Conservation (phyloP, 2,329 filamentous ascomycete genomes). For the Botryotinia narcissicola region DNA sequence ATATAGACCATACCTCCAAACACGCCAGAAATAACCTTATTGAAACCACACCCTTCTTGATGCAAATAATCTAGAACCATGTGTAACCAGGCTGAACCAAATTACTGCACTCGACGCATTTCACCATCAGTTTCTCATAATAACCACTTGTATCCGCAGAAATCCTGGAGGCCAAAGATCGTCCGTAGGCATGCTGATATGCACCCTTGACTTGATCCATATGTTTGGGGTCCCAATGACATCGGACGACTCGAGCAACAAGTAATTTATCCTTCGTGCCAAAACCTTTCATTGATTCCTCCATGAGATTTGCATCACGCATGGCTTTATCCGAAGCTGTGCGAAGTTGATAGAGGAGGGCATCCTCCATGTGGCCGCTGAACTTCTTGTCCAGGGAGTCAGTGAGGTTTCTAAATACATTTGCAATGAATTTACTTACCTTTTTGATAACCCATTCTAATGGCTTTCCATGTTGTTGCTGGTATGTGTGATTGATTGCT, state of each 20-base stretch:
- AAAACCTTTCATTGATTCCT: slow-evolving; percentile 80
- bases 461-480: slow-evolving; percentile 65
- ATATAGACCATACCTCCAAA: background rate
- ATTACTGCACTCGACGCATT: slow-evolving; percentile 15
- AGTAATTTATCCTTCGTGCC: slow-evolving; percentile 85
- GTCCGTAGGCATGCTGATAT: slow-evolving; percentile 69
- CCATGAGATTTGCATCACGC: slow-evolving; percentile 78
- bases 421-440: slow-evolving; percentile 42
- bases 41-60: background rate
- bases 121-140: slow-evolving; percentile 74
- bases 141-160: slow-evolving; percentile 82
- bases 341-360: slow-evolving; percentile 75
- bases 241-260: slow-evolving; percentile 71
- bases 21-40: background rate
- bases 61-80: slow-evolving; percentile 11
- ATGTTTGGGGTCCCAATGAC: slow-evolving; percentile 77
- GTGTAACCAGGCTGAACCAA: slow-evolving; percentile 10
- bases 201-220: slow-evolving; percentile 76
- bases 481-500: slow-evolving; percentile 74
- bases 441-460: slow-evolving; percentile 73
- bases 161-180: slow-evolving; percentile 66
- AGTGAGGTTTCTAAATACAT: slow-evolving; percentile 14
- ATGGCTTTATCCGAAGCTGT: slow-evolving; percentile 77
- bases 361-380: slow-evolving; percentile 87
- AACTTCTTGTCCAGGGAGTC: slow-evolving; percentile 57